These are phyloP conservation scores for Annona cherimola DNA, from an alignment of 164 flowering plant genomes.

Conservation along the genomic window DNA sequence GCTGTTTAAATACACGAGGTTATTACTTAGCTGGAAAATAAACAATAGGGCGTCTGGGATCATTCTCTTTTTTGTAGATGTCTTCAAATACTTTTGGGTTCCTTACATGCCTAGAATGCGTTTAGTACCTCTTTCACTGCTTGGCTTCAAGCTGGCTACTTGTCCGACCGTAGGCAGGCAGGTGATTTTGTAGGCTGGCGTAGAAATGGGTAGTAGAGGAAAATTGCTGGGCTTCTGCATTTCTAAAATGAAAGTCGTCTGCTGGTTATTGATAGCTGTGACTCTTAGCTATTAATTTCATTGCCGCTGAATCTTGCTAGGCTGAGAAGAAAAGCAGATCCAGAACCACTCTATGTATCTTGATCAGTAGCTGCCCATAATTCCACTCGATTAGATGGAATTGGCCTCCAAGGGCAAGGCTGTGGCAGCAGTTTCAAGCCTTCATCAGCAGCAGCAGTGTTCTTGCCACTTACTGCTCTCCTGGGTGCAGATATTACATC, in stretches of 20 bases:
- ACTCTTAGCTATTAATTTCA: constrained; percentile 1
- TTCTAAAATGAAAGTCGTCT: neutral
- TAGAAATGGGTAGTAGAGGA: too few species aligned
- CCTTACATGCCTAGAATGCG: too few species aligned
- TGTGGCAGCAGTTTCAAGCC: neutral
- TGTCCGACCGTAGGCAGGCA: too few species aligned
- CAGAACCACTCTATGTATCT: constrained; percentile 50
- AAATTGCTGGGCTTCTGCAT: too few species aligned
- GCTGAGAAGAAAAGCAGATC: constrained; percentile 59
- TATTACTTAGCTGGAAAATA: too few species aligned
- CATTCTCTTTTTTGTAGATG: too few species aligned
- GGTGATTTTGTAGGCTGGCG: too few species aligned
- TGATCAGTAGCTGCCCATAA: constrained; percentile 13
- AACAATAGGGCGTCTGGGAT: too few species aligned
- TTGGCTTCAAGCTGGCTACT: too few species aligned
- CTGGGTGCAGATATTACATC: neutral
- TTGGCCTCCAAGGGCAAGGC: neutral
- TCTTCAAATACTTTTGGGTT: too few species aligned
- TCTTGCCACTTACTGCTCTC: neutral
- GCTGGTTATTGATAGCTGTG: neutral
- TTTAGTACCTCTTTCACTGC: too few species aligned
- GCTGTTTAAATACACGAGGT: too few species aligned
- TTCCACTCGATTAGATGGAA: neutral
- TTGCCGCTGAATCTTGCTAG: constrained; percentile 26
- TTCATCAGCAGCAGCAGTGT: neutral